A percentile compares a stretch with the other conserved stretches of the same genome.
Evolutionary conservation across 352 stramenopile species (phyloP).

Genomic region (Hyaloperonospora arabidopsidis): DNA sequence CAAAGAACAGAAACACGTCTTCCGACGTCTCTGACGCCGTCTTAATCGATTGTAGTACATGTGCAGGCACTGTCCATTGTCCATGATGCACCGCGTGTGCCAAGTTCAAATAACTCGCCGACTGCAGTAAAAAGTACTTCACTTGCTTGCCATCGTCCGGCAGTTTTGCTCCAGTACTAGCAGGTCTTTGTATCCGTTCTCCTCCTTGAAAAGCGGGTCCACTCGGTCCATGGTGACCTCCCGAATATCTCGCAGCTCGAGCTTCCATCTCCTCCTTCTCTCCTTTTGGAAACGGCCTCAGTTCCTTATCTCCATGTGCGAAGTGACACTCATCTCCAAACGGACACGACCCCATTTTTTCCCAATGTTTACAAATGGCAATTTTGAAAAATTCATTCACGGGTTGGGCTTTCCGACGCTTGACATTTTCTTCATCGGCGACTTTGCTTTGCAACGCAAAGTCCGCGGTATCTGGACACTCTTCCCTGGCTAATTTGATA

Average conservation of each 20-base stretch:
- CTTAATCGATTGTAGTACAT: conserved; percentile 59
- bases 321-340: conserved; percentile 97
- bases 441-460: conserved; percentile 91
- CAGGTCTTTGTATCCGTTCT: conserved; percentile 3
- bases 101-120: conserved; percentile 75
- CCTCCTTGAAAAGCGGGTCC: conserved; percentile 4
- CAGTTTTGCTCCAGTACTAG: conserved; percentile 24
- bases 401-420: conserved; percentile 78
- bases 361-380: conserved; percentile 95
- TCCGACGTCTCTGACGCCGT: conserved; percentile 60
- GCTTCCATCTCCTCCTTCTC: conserved; percentile 36
- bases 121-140: conserved; percentile 82
- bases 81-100: conserved; percentile 72
- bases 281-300: conserved; percentile 81
- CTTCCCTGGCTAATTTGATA: conserved; percentile 88
- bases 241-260: conserved; percentile 11
- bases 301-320: conserved; percentile 91
- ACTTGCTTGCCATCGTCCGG: conserved; percentile 67
- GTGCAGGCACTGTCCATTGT: conserved; percentile 49
- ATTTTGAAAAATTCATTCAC: conserved; percentile 98
- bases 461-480: conserved; percentile 90
- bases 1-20: conserved; percentile 77
- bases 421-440: conserved; percentile 85
- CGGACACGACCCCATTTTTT: conserved; percentile 91
- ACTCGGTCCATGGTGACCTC: neutral